phyloP scores from a whole-genome alignment of 2,329 filamentous ascomycete genomes.

The Trichoderma arundinaceum region DNA sequence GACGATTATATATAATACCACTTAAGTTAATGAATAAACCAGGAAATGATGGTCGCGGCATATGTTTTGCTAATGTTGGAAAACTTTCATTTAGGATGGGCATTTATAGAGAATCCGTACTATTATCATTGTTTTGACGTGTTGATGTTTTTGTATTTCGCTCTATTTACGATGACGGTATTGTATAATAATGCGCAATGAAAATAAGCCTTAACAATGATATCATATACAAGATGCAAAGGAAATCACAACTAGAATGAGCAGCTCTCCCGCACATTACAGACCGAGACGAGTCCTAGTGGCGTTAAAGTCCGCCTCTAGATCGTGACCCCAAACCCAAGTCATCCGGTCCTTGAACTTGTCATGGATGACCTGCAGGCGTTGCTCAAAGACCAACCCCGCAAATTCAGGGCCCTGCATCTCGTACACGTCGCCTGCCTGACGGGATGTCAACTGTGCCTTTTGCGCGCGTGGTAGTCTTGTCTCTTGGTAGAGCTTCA shows the following conservation, averaged over 20 bases:
- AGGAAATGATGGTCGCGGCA: too few species aligned
- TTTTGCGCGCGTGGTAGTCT: constrained; percentile 17
- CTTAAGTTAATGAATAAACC: neutral
- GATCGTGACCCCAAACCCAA: constrained; percentile 23
- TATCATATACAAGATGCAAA: constrained; percentile 12
- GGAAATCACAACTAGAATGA: neutral
- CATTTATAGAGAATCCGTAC: too few species aligned
- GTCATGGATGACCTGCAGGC: constrained; percentile 23
- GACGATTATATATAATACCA: neutral
- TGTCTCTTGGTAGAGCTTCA: constrained; percentile 26
- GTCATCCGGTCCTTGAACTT: constrained; percentile 28
- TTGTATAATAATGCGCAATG: neutral
- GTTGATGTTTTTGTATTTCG: neutral
- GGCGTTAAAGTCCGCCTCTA: constrained; percentile 19
- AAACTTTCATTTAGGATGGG: too few species aligned
- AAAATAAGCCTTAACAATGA: neutral
- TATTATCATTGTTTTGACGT: too few species aligned
- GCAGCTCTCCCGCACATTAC: neutral
- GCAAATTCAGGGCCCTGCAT: constrained; percentile 24
- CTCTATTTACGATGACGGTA: constrained; percentile 15
- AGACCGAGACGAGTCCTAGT: constrained; percentile 24
- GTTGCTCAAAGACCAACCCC: constrained; percentile 20
- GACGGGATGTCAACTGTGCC: constrained; percentile 20
- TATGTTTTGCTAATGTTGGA: too few species aligned
- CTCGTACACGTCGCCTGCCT: constrained; percentile 26